Evolutionary conservation across 2,329 filamentous ascomycete species (phyloP), one percentile per base, ranked within the genome.

Genomic region (Atkinsonella hypoxylon): DNA sequence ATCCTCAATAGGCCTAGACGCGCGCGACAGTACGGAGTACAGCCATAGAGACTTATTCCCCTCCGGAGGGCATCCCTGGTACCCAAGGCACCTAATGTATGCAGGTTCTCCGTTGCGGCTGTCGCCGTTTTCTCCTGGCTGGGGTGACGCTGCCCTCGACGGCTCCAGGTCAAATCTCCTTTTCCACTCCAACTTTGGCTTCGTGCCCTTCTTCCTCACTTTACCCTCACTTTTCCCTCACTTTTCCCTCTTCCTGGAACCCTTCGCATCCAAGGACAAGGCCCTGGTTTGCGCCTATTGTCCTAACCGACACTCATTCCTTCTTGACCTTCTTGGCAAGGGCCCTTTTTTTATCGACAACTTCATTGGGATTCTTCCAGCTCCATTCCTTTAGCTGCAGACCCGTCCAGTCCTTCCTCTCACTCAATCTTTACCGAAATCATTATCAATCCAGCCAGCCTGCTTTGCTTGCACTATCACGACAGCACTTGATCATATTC

Each of bases 331-430:
- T 45, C 20, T 32, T 45, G 43, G 51, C 44, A 4, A 36, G 17
- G 31, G 13, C 13, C 48, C 47, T 49, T 17, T 46, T 17, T 46
- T 30, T 30, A 10, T 45, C 13, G 38, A 45, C 51, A 45, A 38
- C 13, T 41, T 40, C 38, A 36, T 52, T 36, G 10, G 46, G 46
- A 49, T 53, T 41, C 30, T 39, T 53, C 46, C 59, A 59, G 60
- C 58, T 61, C 57, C 61, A 60, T 62, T 62, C 61, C 59, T 64
- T 63, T 54, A 58, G 58, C 60, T 55, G 62, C 58, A 59, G 63
- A 61, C 67, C 64, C 66, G 67, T 68, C 69, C 69, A 61, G 61
- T 68, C 66, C 57, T 66, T 67, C 42, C 48, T 30, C n/a, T 7
- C 39, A 39, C 32, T 11, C 50, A 48, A 53, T 51, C 22, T 6